These are phyloP conservation scores for Pseudofabraea citricarpa DNA, from an alignment of 2,329 filamentous ascomycete genomes.

Conservation along the genomic window DNA sequence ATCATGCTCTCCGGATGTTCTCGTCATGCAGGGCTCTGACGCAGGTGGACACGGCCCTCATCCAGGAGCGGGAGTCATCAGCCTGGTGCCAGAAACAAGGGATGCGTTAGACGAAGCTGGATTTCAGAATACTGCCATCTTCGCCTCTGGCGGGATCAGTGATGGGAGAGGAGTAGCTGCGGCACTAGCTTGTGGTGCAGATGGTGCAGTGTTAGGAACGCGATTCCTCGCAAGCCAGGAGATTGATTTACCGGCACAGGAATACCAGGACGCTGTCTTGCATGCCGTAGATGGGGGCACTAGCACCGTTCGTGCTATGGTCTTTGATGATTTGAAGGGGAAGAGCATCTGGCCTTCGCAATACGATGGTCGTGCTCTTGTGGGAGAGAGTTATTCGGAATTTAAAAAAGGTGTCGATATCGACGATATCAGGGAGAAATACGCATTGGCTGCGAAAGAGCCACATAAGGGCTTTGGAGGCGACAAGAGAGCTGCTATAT, in stretches of 20 bases:
- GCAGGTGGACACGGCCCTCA: slow-evolving; percentile 26
- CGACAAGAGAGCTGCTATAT: slow-evolving; percentile 11
- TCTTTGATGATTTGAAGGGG: slow-evolving; percentile 46
- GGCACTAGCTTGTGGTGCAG: slow-evolving; percentile 25
- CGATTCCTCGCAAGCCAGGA: slow-evolving; percentile 40
- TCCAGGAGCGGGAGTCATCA: slow-evolving; percentile 19
- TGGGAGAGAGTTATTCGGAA: slow-evolving; percentile 46
- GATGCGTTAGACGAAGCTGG: slow-evolving; percentile 15
- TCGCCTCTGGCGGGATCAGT: slow-evolving; percentile 28
- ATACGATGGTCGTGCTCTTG: slow-evolving; percentile 50
- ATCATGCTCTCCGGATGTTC: slow-evolving; percentile 15
- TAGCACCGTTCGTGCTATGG: slow-evolving; percentile 38
- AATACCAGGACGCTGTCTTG: slow-evolving; percentile 40
- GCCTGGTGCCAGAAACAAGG: slow-evolving; percentile 22
- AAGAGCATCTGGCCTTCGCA: slow-evolving; percentile 49
- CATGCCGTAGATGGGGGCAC: slow-evolving; percentile 40
- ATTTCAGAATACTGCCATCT: slow-evolving; percentile 9
- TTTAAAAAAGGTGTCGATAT: slow-evolving; percentile 28
- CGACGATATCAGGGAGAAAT: slow-evolving; percentile 32
- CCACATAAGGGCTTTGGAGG: slow-evolving; percentile 44
- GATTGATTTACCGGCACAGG: slow-evolving; percentile 35
- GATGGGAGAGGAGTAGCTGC: slow-evolving; percentile 28
- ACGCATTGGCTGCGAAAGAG: slow-evolving; percentile 36
- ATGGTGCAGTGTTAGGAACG: slow-evolving; percentile 42
- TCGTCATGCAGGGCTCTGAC: slow-evolving; percentile 27